Base-by-base conservation (phyloP, 129 eudicot species). In the Mikania micrantha region DNA sequence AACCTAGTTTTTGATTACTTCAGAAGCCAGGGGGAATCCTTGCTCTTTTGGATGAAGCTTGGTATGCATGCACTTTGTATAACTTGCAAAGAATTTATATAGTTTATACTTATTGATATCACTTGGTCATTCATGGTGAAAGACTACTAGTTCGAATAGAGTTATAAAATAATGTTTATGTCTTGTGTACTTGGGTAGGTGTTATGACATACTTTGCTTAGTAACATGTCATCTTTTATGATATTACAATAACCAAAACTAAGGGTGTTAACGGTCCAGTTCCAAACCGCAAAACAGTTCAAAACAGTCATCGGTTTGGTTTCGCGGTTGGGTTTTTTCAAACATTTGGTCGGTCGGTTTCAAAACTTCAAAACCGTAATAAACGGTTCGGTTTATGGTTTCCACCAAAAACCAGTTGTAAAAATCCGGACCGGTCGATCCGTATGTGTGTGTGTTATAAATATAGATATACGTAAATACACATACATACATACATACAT, bases 21-120 rank as follows among this genome's bases (percentile, higher is more conserved):
- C 90, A 91, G 97, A 91, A 88, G 83, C 97, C 96, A 57, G 97
- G 96, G 58, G 97, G 97, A 69, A 78, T 91, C 60, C 84, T 91
- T 75, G 88, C 97, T 75, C 97, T 91, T 70, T 83, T 91, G 66
- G 97, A 91, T 60, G 97, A 91, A 75, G 97, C 97, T 70, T 91
- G 97, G 97, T 91, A 87, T 41, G 95, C 67, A 58, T 52, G 35
- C 19, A 63, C 47, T 58, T 45, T 27, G 36, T 67, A 42, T 58
- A 27, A 45, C 24, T 13, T 22, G 63, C 70, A 44, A 31, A 72
- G 41, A 31, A 2, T 52, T 29, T 65, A 49, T 44, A 60, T 25
- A 45, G 42, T 64, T 52, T 27, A 0, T 45, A 7, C 36, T 27
- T 38, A 54, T 54, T 4, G 29, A 9, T 58, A 27, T 19, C 39